Percentiles rank a stretch among this genome's conserved stretches.
phyloP scores from a whole-genome alignment of 768 basidiomycete genomes.

The Lentinus brumalis region DNA sequence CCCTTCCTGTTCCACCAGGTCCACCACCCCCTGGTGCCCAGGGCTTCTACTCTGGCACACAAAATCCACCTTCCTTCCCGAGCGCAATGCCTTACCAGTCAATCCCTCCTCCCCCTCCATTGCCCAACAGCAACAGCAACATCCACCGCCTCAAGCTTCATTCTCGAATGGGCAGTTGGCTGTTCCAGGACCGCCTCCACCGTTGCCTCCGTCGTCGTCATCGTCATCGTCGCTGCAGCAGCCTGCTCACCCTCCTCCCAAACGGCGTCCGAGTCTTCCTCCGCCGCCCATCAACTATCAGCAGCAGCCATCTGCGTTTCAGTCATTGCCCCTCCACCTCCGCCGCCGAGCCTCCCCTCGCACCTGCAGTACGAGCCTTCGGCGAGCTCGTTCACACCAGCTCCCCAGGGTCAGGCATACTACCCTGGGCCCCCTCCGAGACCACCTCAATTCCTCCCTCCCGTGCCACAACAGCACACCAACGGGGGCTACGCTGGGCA shows the following conservation, averaged over 20 bases:
- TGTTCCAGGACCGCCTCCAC: constrained; percentile 31
- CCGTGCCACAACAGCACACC: constrained; percentile 3
- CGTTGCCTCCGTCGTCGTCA: constrained; percentile 23
- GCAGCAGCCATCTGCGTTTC: constrained; percentile 24
- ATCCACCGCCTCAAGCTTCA: constrained; percentile 17
- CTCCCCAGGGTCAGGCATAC: constrained; percentile 21
- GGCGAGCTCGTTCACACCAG: constrained; percentile 4
- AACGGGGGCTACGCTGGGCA: constrained; percentile 22
- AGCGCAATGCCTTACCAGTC: constrained; percentile 14
- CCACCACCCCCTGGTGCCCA: constrained; percentile 18
- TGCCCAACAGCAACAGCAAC: constrained; percentile 13
- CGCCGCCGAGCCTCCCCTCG: constrained; percentile 24
- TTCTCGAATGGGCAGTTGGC: constrained; percentile 17
- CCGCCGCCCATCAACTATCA: constrained; percentile 37
- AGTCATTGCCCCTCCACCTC: constrained; percentile 25
- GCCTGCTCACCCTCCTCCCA: constrained; percentile 14
- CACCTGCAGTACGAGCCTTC: constrained; percentile 18
- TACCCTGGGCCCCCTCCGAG: constrained; percentile 33
- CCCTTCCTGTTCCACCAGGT: constrained; percentile 24
- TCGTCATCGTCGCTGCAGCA: constrained; percentile 11
- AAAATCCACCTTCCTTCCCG: constrained; percentile 15
- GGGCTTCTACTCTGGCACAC: constrained; percentile 17
- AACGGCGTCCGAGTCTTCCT: constrained; percentile 50
- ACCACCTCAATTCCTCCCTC: constrained; percentile 24
- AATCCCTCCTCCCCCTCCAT: constrained; percentile 26